Conservation (phyloP, 306 rosid species). For the Boehmeria nivea region DNA sequence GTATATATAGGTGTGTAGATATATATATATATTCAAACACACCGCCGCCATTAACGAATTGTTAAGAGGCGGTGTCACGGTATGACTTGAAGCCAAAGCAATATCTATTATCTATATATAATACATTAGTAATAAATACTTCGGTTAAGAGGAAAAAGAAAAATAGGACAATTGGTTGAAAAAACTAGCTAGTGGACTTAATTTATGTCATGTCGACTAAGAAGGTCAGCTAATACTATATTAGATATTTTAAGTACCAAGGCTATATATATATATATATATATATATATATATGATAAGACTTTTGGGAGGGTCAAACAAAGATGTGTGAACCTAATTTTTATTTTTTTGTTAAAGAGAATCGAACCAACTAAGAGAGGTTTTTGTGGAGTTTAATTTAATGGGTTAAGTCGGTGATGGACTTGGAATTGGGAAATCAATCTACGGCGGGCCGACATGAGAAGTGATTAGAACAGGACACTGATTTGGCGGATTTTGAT, state of each 20-base stretch:
- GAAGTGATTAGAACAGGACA: neutral
- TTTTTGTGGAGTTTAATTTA: neutral
- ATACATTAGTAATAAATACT: too few species aligned
- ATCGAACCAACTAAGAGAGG: neutral
- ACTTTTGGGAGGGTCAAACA: neutral
- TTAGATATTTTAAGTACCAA: neutral
- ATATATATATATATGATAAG: neutral
- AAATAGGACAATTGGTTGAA: too few species aligned
- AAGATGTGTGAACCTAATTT: slow-evolving; percentile 5
- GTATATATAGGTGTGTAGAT: neutral
- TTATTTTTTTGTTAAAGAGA: too few species aligned
- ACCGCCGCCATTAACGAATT: neutral
- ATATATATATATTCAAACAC: neutral
- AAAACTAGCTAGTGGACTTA: too few species aligned
- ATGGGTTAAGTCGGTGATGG: slow-evolving; percentile 7
- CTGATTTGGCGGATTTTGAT: too few species aligned
- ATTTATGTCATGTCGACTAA: neutral
- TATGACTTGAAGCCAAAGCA: too few species aligned
- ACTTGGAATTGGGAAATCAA: neutral
- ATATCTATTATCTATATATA: too few species aligned
- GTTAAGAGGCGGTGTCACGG: neutral
- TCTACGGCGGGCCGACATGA: neutral
- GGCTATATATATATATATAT: neutral
- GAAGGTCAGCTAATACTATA: neutral
- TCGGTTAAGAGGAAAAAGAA: too few species aligned